Base-by-base conservation (phyloP, 148 eudicot genomes). In the Spergularia bocconei region DNA sequence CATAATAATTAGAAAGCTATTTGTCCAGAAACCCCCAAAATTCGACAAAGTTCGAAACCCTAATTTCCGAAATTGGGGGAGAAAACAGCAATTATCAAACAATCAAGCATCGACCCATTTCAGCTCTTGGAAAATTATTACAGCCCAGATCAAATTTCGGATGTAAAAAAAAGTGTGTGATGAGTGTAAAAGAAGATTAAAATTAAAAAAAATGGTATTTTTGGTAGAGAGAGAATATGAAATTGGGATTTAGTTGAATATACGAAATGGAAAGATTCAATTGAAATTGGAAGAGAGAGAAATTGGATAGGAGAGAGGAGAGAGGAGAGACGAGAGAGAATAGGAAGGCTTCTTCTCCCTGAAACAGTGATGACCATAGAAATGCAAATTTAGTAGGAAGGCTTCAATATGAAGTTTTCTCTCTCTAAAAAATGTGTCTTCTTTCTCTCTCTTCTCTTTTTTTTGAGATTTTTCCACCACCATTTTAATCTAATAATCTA, bases 361-460 rank as follows among this genome's bases (percentile, higher is more conserved):
- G 64, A 80, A 57, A 41, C 52, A 72, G 66, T 64, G 77, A 63
- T 55, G 5, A 64, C 64, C 75, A 78, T 41, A 63, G 50, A 80
- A 68, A 76, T 2, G 5, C 63, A 54, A 70, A 12, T 54, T 54
- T 38, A 72, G 75, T 72, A 67, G 50, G 36, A 59, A 50, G 13
- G 25, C 36, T 29, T 29, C 36, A 29, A 29, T n/a, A 74, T 41
- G 55, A 53, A 25, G 9, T 5, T 54, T 48, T 52, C 64, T 51
- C 69, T 61, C 67, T 48, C 59, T 62, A 17, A 17, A 29, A 29
- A 2, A 2, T 29, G 36, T 29, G 36, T 29, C 2, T 29, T 29
- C 2, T 29, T 54, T 72, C 7, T 15, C 39, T 21, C 48, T 15
- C 50, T 20, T 1, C 14, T 13, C 23, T 25, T 25, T n/a, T n/a